Conservation (phyloP, 805 yeast genomes). For the Yamadazyma phyllophila region DNA sequence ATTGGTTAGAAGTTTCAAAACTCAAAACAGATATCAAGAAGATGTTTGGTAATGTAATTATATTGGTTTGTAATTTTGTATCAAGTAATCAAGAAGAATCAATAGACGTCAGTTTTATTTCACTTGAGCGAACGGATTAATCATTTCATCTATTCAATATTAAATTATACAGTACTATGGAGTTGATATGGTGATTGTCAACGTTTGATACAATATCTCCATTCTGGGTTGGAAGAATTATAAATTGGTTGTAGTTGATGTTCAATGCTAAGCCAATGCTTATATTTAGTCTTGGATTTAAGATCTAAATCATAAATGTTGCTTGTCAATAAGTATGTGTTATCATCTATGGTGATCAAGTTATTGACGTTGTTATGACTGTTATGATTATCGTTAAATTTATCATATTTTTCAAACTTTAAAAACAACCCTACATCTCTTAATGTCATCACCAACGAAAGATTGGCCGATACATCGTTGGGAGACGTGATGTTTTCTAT, state of each 20-base stretch:
- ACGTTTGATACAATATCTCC: conserved; percentile 27
- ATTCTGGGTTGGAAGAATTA: conserved; percentile 27
- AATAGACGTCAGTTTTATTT: no score
- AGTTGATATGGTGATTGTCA: background rate
- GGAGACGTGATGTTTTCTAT: conserved; percentile 28
- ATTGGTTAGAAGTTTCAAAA: conserved; percentile 71
- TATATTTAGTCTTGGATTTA: conserved; percentile 42
- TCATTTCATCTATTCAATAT: background rate
- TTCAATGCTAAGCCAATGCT: conserved; percentile 48
- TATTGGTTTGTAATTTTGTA: background rate
- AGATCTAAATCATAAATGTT: conserved; percentile 49
- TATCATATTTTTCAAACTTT: conserved; percentile 33
- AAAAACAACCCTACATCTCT: conserved; percentile 57
- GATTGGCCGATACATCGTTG: conserved; percentile 39
- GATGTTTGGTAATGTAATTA: conserved; percentile 79
- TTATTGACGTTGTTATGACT: conserved; percentile 29
- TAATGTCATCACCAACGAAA: conserved; percentile 49
- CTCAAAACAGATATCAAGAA: conserved; percentile 89
- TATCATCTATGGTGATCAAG: conserved; percentile 23
- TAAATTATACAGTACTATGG: no score
- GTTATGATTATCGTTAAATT: conserved; percentile 25
- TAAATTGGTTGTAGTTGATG: conserved; percentile 30
- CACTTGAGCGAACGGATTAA: no score
- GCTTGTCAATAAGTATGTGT: conserved; percentile 31
- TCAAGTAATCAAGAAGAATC: background rate